Conservation (phyloP, 768 basidiomycete genomes). For the Nidula microcarpa region DNA sequence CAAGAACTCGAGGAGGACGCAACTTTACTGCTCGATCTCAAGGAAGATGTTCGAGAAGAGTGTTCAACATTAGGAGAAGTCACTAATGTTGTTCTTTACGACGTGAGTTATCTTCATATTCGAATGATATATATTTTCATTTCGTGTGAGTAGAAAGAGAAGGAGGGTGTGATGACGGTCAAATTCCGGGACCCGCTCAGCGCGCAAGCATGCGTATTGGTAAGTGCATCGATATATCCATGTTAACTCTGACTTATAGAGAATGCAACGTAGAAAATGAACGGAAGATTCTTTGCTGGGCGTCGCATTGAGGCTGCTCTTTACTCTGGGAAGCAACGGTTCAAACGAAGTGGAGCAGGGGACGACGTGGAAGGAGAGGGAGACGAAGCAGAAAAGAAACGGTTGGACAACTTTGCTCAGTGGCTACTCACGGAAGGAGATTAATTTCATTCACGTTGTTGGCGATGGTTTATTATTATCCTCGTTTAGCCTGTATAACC, state of each 20-base stretch:
- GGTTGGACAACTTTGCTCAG: constrained; percentile 82
- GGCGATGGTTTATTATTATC: neutral
- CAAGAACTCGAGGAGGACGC: constrained; percentile 84
- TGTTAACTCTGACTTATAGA: neutral
- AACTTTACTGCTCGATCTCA: constrained; percentile 83
- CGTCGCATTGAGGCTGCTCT: constrained; percentile 78
- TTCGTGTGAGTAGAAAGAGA: constrained; percentile 63
- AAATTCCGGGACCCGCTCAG: constrained; percentile 92
- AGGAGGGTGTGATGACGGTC: constrained; percentile 92
- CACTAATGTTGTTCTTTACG: constrained; percentile 92
- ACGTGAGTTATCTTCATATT: constrained; percentile 56
- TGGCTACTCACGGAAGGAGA: constrained; percentile 87
- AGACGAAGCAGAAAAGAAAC: constrained; percentile 75
- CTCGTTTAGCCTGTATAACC: too few relatives aligned
- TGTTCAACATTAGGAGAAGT: constrained; percentile 89
- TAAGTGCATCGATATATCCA: constrained; percentile 18
- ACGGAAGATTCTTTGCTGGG: constrained; percentile 87
- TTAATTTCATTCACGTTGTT: constrained; percentile 27
- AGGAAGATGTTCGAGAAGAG: constrained; percentile 95
- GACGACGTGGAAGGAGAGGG: constrained; percentile 63
- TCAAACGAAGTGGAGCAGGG: constrained; percentile 67
- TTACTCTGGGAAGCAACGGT: constrained; percentile 79
- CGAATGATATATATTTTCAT: neutral
- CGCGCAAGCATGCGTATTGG: constrained; percentile 89
- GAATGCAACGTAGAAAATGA: constrained; percentile 75